A percentile compares a stretch with the other conserved stretches of the same genome.
Evolutionary conservation across 2,329 filamentous ascomycete species (phyloP).

Genomic region (Claviceps humidiphila): DNA sequence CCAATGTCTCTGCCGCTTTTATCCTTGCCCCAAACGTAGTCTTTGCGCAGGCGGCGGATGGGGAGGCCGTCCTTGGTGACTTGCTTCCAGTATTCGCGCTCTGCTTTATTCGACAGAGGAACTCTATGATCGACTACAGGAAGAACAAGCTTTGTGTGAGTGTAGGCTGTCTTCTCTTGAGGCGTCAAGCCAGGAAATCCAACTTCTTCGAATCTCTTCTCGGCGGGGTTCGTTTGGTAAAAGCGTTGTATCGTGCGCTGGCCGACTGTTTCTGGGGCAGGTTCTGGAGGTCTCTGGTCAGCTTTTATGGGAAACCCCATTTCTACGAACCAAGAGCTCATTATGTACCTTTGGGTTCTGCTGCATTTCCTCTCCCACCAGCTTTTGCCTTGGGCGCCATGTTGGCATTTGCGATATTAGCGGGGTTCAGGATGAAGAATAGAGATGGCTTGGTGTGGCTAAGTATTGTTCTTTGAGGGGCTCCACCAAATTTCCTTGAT

Average conservation of each 20-base stretch:
- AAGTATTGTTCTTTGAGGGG: conserved; percentile 8
- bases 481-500: conserved; percentile 2
- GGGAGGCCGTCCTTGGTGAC: conserved; percentile 39
- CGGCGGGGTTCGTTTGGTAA: conserved; percentile 37
- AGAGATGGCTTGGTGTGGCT: not conserved
- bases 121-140: conserved; percentile 24
- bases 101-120: conserved; percentile 30
- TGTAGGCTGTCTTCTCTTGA: conserved; percentile 35
- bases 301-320: not conserved
- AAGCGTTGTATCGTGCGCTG: conserved; percentile 34
- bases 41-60: conserved; percentile 27
- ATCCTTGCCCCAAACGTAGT: conserved; percentile 38
- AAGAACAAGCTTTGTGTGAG: conserved; percentile 32
- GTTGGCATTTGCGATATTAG: conserved; percentile 8
- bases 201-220: conserved; percentile 29
- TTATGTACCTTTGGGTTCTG: conserved; percentile 12
- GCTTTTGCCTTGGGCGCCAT: conserved; percentile 15
- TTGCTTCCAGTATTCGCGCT: conserved; percentile 45
- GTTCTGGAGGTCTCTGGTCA: conserved; percentile 13
- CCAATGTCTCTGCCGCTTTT: conserved; percentile 34
- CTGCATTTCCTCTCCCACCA: conserved; percentile 9
- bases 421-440: conserved; percentile 7
- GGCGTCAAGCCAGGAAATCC: conserved; percentile 32
- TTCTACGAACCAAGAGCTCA: not conserved
- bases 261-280: conserved; percentile 30